Evolutionary conservation across 2,329 filamentous ascomycete species (phyloP).

Genomic region (Dothideomycetes sp.): DNA sequence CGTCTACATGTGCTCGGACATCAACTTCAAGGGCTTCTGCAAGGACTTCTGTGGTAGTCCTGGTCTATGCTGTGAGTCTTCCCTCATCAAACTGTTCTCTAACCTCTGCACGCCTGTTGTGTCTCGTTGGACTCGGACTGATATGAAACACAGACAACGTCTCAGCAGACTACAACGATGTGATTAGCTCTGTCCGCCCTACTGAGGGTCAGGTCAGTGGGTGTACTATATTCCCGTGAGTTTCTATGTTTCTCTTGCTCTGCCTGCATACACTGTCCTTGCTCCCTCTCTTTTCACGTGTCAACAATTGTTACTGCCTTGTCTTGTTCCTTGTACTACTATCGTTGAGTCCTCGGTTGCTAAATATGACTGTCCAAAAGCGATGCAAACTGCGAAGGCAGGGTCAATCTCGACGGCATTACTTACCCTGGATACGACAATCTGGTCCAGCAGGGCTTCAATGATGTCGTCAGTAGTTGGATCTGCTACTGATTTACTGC

Average conservation of each 20-base stretch:
- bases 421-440: neutral
- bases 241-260: too few relatives aligned
- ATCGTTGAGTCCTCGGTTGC: too few relatives aligned
- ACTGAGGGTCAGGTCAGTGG: neutral
- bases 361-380: neutral
- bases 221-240: neutral
- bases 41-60: constrained; percentile 1
- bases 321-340: too few relatives aligned
- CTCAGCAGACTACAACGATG: neutral
- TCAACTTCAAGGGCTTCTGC: neutral
- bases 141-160: too few relatives aligned
- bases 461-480: constrained; percentile 1
- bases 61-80: constrained; percentile 1
- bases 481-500: neutral
- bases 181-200: neutral
- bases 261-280: too few relatives aligned
- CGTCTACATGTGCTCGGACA: neutral
- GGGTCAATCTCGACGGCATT: neutral
- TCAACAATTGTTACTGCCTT: too few relatives aligned
- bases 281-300: too few relatives aligned
- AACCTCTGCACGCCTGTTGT: too few relatives aligned
- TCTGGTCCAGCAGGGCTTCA: neutral
- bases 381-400: neutral
- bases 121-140: too few relatives aligned
- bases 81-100: too few relatives aligned